These are phyloP conservation scores for Beauveria caledonica DNA, from an alignment of 2,329 filamentous ascomycete species.

Conservation along the genomic window DNA sequence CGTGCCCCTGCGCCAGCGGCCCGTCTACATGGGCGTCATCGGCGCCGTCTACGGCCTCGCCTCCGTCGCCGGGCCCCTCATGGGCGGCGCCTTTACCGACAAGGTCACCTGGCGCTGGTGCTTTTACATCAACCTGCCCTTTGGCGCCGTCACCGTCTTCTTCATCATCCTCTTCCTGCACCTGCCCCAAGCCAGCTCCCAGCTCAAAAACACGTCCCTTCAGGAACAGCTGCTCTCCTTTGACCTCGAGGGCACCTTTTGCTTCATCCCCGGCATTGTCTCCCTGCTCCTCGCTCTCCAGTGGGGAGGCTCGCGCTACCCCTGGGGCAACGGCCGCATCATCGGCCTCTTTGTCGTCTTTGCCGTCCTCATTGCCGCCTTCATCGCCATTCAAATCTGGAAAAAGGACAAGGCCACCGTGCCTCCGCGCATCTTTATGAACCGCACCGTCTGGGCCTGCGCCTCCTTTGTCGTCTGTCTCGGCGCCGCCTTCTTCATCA, in stretches of 20 bases:
- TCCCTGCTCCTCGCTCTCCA: slow-evolving; percentile 39
- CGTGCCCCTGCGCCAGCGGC: slow-evolving; percentile 19
- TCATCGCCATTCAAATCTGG: slow-evolving; percentile 23
- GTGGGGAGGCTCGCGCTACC: slow-evolving; percentile 30
- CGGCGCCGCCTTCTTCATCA: slow-evolving; percentile 20
- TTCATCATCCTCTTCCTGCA: slow-evolving; percentile 20
- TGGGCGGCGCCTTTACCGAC: slow-evolving; percentile 19
- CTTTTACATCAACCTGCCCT: slow-evolving; percentile 25
- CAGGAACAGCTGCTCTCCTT: slow-evolving; percentile 29
- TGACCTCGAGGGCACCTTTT: slow-evolving; percentile 35
- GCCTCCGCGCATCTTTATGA: slow-evolving; percentile 31
- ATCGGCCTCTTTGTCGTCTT: slow-evolving; percentile 37
- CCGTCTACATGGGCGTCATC: slow-evolving; percentile 30
- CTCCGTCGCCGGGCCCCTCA: slow-evolving; percentile 15
- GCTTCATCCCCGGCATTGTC: slow-evolving; percentile 20
- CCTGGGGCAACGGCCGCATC: slow-evolving; percentile 25
- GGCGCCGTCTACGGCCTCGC: slow-evolving; percentile 32
- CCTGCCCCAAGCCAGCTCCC: slow-evolving; percentile 9
- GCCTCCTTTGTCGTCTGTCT: slow-evolving; percentile 19
- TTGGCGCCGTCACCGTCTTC: slow-evolving; percentile 23
- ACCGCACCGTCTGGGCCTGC: slow-evolving; percentile 31
- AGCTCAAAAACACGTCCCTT: slow-evolving; percentile 17
- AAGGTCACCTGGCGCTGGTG: slow-evolving; percentile 23
- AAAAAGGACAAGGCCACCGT: slow-evolving; percentile 31
- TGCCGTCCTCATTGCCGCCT: neutral